A percentile compares a stretch with the other conserved stretches of the same genome.
Conservation (phyloP, 768 basidiomycete species). For the Agaricus subrufescens region DNA sequence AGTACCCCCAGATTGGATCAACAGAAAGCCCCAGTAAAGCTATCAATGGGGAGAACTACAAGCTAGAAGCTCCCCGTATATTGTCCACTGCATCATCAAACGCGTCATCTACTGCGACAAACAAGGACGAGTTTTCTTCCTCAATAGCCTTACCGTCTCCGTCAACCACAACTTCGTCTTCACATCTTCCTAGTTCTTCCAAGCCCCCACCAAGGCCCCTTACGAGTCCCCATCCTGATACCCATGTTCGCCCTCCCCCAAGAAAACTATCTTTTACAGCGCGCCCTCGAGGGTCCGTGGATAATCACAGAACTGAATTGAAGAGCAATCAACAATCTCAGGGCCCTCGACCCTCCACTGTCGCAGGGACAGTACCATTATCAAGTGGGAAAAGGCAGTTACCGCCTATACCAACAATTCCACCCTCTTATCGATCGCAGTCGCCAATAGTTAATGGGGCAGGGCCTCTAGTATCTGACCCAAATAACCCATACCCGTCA, state of each 20-base stretch:
- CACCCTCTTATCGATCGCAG: neutral
- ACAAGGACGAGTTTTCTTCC: slow-evolving; percentile 1
- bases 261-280: slow-evolving; percentile 21
- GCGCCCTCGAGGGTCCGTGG: slow-evolving; percentile 11
- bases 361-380: neutral
- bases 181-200: slow-evolving; percentile 15
- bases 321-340: neutral
- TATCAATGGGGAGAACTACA: slow-evolving; percentile 12
- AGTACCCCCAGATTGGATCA: slow-evolving; percentile 15
- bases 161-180: slow-evolving; percentile 19
- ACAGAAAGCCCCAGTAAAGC: slow-evolving; percentile 8
- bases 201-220: slow-evolving; percentile 19
- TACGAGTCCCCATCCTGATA: slow-evolving; percentile 16
- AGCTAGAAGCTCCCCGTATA: slow-evolving; percentile 13
- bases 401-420: slow-evolving; percentile 13
- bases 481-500: slow-evolving; percentile 3
- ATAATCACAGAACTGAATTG: slow-evolving; percentile 10
- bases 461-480: slow-evolving; percentile 6
- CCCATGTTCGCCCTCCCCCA: slow-evolving; percentile 14
- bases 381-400: slow-evolving; percentile 5
- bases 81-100: slow-evolving; percentile 11
- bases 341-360: slow-evolving; percentile 3
- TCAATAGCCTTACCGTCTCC: slow-evolving; percentile 18
- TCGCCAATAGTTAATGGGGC: slow-evolving; percentile 6
- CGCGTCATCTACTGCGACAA: slow-evolving; percentile 5